Evolutionary conservation across 2,329 filamentous ascomycete genomes (phyloP).

Genomic region (Phyllosticta paracitricarpa): DNA sequence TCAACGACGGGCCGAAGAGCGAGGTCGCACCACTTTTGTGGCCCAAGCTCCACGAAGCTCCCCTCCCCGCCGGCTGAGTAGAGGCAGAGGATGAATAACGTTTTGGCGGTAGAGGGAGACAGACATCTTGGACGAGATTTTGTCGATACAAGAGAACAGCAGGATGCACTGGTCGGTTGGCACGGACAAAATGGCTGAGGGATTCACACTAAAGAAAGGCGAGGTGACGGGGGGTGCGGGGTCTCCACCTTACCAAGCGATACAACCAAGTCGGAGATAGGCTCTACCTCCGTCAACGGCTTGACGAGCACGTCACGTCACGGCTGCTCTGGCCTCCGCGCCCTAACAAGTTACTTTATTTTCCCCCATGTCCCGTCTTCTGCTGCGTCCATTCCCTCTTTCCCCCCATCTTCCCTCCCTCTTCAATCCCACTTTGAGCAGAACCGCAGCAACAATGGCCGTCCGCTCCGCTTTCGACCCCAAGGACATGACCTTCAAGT

Average conservation of each 20-base stretch:
- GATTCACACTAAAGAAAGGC: too few species aligned
- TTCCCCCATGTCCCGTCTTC: neutral
- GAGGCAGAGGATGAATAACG: too few species aligned
- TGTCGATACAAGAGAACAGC: too few species aligned
- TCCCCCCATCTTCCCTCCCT: neutral
- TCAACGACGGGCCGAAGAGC: too few species aligned
- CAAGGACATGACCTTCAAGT: conserved; percentile 39
- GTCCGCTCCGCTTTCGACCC: conserved; percentile 40
- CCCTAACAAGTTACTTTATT: conserved; percentile 1
- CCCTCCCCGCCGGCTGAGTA: too few species aligned
- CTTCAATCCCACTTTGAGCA: neutral
- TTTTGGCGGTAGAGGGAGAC: too few species aligned
- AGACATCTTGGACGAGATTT: too few species aligned
- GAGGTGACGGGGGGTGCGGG: too few species aligned
- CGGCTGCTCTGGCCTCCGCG: neutral
- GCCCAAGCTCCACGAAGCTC: too few species aligned
- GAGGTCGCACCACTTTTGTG: too few species aligned
- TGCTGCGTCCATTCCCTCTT: neutral
- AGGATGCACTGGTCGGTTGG: too few species aligned
- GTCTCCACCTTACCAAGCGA: neutral
- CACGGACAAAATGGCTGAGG: too few species aligned
- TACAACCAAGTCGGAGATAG: conserved; percentile 1
- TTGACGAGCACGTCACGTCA: neutral
- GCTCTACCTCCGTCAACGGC: neutral
- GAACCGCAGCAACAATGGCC: conserved; percentile 8